Base-by-base conservation (phyloP, 768 basidiomycete genomes). In the Suillus tomentosus region DNA sequence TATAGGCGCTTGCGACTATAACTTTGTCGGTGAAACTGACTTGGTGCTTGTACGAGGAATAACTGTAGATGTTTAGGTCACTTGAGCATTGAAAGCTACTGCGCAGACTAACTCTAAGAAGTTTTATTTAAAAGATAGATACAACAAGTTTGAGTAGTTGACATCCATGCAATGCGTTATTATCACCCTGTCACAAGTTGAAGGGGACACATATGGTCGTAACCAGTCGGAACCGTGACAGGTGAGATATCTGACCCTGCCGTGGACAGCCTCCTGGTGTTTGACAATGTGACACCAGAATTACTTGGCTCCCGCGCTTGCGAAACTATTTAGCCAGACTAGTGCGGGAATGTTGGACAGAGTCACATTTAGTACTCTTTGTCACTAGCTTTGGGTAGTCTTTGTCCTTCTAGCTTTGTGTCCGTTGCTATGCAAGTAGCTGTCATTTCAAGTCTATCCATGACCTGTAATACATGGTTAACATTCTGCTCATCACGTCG, bases 361-460 rank as follows among this genome's bases (percentile, higher is more conserved):
- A n/a, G n/a, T 62, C 67, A 45, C 62, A 64, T 70, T 63, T 62
- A 66, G 70, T 9, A 27, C 39, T 53, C 51, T 61, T 65, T 65
- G 62, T 65, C 62, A n/a, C 31, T 65, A 45, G 53, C 62, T 40
- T 71, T 71, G 62, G 71, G 70, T 5, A 53, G 31, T 6, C 51
- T 61, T 65, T 62, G 62, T 65, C 62, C 64, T 63, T 43, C 31
- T 65, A 45, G 60, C 62, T 40, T 68, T 67, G 62, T 62, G 37
- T 67, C 67, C 60, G 75, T 72, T 67, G 73, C 68, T 53, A 48
- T 60, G 68, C 51, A 15, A 48, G 62, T 19, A 53, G 63, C 60
- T 61, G 40, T 37, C 36, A 37, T 37, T 31, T 61, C 53, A 47
- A 55, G 51, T 19, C 19, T 1, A 53, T 19, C 17, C 17, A 34